Evolutionary conservation across 2,329 filamentous ascomycete genomes (phyloP).

Genomic region (Colletotrichum sp.): DNA sequence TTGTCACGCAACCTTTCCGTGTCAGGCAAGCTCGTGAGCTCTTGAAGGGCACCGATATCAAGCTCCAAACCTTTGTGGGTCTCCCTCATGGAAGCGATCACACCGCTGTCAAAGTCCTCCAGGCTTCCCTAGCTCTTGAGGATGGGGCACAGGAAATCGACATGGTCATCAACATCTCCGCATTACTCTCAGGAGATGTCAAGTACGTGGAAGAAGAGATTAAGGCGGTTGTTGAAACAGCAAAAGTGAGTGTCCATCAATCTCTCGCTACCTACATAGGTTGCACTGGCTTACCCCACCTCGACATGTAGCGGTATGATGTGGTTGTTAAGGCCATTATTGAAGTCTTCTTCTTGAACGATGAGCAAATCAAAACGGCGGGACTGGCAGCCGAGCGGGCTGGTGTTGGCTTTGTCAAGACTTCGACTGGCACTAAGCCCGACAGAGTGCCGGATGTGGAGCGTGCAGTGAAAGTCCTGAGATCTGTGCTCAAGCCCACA

Average conservation of each 20-base stretch:
- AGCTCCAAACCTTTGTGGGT: conserved; percentile 62
- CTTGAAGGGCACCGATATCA: conserved; percentile 53
- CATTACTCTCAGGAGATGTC: conserved; percentile 62
- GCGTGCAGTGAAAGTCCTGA: not conserved
- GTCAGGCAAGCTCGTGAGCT: conserved; percentile 50
- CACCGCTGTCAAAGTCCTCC: conserved; percentile 56
- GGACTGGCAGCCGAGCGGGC: conserved; percentile 59
- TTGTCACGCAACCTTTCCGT: conserved; percentile 61
- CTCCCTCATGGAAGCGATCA: conserved; percentile 66
- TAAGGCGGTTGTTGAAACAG: conserved; percentile 50
- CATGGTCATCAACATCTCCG: conserved; percentile 66
- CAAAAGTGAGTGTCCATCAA: conserved; percentile 39
- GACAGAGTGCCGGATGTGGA: not conserved
- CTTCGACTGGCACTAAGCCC: conserved; percentile 51
- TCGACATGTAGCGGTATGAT: not conserved
- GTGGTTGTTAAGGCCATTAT: conserved; percentile 62
- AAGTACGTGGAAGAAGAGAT: conserved; percentile 60
- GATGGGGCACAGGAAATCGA: conserved; percentile 61
- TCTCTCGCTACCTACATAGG: not conserved
- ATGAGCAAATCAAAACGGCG: conserved; percentile 53
- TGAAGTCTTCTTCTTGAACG: conserved; percentile 61
- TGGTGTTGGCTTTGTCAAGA: conserved; percentile 63
- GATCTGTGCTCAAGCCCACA: not conserved
- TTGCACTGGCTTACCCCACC: not conserved
- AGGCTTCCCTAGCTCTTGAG: conserved; percentile 51